These are phyloP conservation scores for Casuarina equisetifolia DNA, from an alignment of 306 rosid genomes.

Conservation along the genomic window DNA sequence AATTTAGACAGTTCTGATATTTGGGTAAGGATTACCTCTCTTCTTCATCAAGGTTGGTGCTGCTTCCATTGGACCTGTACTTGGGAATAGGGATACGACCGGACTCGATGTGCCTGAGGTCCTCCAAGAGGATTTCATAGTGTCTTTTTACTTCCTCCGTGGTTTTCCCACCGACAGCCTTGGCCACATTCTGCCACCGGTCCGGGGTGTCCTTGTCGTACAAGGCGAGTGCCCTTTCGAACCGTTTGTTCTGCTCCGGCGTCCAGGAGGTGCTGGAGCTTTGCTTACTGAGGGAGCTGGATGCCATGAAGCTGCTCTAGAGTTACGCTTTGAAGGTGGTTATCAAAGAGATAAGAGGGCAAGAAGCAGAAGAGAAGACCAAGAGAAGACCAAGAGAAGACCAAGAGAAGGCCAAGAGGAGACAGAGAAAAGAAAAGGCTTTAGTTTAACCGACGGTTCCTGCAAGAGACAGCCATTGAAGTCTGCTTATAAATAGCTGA, in stretches of 20 bases:
- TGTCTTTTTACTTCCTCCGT: slow-evolving; percentile 54
- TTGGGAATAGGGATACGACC: slow-evolving; percentile 58
- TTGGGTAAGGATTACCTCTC: slow-evolving; percentile 29
- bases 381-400: background rate
- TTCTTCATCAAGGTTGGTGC: slow-evolving; percentile 34
- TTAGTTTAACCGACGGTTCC: slow-evolving; percentile 17
- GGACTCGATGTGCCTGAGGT: slow-evolving; percentile 52
- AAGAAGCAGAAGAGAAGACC: too few relatives aligned
- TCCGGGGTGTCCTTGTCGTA: slow-evolving; percentile 63
- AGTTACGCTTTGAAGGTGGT: background rate
- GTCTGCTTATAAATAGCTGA: slow-evolving; percentile 32
- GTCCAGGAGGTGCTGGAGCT: slow-evolving; percentile 52
- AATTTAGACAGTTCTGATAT: background rate
- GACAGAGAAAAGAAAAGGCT: background rate
- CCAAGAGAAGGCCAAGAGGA: background rate
- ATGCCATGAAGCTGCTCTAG: slow-evolving; percentile 38
- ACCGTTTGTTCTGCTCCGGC: slow-evolving; percentile 52
- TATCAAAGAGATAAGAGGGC: background rate
- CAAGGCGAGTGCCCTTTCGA: slow-evolving; percentile 59
- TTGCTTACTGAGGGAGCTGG: slow-evolving; percentile 50
- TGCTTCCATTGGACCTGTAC: slow-evolving; percentile 34
- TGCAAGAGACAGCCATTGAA: slow-evolving; percentile 30
- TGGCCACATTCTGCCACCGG: slow-evolving; percentile 63
- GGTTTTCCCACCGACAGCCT: slow-evolving; percentile 49
- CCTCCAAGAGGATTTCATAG: slow-evolving; percentile 60